Conservation (phyloP, 2,329 filamentous ascomycete species). For the Cercospora sp. region DNA sequence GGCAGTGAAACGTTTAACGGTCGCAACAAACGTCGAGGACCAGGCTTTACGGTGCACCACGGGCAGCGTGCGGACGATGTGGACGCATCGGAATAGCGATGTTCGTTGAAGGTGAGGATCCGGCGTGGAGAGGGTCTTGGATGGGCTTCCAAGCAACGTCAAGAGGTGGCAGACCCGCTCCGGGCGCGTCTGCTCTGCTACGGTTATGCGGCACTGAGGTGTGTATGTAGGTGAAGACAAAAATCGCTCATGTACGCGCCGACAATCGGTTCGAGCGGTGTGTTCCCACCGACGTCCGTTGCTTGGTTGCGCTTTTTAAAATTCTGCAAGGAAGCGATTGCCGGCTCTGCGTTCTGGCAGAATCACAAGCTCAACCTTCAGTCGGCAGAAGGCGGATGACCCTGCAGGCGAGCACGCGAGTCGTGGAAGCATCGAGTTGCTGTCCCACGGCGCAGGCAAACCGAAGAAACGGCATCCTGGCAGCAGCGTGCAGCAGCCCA, state of each 20-base stretch:
- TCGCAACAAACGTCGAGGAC: constrained; percentile 14
- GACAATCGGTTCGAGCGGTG: constrained; percentile 16
- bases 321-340: constrained; percentile 20
- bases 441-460: constrained; percentile 17
- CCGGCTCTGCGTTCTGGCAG: neutral
- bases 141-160: constrained; percentile 10
- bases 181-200: constrained; percentile 10
- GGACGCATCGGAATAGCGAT: constrained; percentile 7
- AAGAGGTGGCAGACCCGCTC: constrained; percentile 12
- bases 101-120: constrained; percentile 1
- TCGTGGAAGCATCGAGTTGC: constrained; percentile 3
- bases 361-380: constrained; percentile 12
- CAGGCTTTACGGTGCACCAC: constrained; percentile 10
- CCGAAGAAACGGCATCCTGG: constrained; percentile 1
- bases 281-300: constrained; percentile 2
- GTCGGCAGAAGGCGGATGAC: constrained; percentile 22
- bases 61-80: constrained; percentile 7
- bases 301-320: constrained; percentile 19
- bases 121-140: neutral
- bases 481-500: neutral
- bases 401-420: constrained; percentile 15
- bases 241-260: constrained; percentile 25
- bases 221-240: neutral
- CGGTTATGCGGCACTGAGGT: constrained; percentile 22
- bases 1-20: constrained; percentile 24